These are phyloP conservation scores for Arabis alpina DNA, from an alignment of 345 rosid species.

Conservation along the genomic window DNA sequence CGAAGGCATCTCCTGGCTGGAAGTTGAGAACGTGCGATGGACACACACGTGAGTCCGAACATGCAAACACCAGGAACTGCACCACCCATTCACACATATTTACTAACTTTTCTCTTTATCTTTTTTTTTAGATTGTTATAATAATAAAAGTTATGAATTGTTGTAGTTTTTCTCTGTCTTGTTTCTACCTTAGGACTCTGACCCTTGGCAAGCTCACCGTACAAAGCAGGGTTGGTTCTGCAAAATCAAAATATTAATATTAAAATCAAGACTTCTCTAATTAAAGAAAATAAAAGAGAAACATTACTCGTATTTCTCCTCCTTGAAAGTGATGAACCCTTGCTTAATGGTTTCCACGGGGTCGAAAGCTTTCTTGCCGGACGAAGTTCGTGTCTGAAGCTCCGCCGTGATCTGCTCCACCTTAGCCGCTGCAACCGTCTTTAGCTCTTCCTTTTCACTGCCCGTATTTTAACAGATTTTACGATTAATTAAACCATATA, in stretches of 20 bases:
- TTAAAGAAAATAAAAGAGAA: background rate
- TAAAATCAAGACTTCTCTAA: conserved; percentile 5
- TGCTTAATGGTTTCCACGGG: conserved; percentile 68
- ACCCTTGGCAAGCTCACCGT: conserved; percentile 81
- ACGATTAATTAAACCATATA: conserved; percentile 4
- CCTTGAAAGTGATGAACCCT: conserved; percentile 88
- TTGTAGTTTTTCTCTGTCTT: background rate
- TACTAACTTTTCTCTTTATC: background rate
- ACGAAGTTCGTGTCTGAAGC: conserved; percentile 49
- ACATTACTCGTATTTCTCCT: conserved; percentile 79
- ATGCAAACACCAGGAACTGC: conserved; percentile 90
- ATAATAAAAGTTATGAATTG: background rate
- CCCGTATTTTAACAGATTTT: background rate
- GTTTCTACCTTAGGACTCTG: conserved; percentile 80
- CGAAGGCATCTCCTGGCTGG: conserved; percentile 60
- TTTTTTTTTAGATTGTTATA: background rate
- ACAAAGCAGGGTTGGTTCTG: conserved; percentile 78
- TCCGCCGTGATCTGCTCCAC: conserved; percentile 79
- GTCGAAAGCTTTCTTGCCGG: conserved; percentile 52
- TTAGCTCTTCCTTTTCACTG: conserved; percentile 84
- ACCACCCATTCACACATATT: conserved; percentile 22
- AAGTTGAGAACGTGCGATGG: conserved; percentile 46
- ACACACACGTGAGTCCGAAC: conserved; percentile 49
- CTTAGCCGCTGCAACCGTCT: conserved; percentile 71
- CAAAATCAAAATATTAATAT: conserved; percentile 7